Base-by-base conservation (phyloP, 371 early-diverging fungal species). In the Haplosporangium sp. region DNA sequence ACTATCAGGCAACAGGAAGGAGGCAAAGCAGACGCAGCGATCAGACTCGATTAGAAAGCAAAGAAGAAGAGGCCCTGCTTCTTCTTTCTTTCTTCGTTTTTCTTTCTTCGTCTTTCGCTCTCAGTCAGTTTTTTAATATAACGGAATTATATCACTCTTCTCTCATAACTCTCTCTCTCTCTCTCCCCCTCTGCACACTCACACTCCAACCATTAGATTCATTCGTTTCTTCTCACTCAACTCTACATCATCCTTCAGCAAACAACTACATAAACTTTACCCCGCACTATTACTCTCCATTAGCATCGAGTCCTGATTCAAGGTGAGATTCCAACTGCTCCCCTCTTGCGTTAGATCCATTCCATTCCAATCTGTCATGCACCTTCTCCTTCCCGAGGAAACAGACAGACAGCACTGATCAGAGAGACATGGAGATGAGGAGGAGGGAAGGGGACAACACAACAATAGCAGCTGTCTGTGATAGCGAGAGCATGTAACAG, bases 201-300 rank as follows among this genome's bases (percentile, higher is more conserved):
- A 0, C 46, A 5, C 41, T n/a, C 16, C n/a, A 7, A 12, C 23
- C 18, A 14, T 46, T 29, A 29, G 29, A 4, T 29, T 23, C 41
- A 9, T 47, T 48, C 60, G n/a, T 37, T 7, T 6, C 9, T 43
- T 43, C 62, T 16, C 63, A 16, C 36, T 46, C 55, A 63, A 20
- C 43, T 20, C 37, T 23, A 38, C 45, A 14, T 29, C 29, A 29
- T 29, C 29, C 29, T 36, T 10, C 63, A 54, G 37, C 52, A 29
- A 10, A 4, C 57, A 40, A 13, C 42, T 12, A 7, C 42, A 45
- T 16, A 16, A 1, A 45, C 11, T 5, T 6, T 59, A 59, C 47
- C 59, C 59, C 16, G 23, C 48, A 11, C 38, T 47, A 38, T n/a
- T 36, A 14, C 48, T 16, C 20, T 29, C 7, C 53, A 18, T 29